A percentile compares a stretch with the other conserved stretches of the same genome.
Conservation (phyloP, 495 filamentous ascomycete species). For the Arthonia radiata region DNA sequence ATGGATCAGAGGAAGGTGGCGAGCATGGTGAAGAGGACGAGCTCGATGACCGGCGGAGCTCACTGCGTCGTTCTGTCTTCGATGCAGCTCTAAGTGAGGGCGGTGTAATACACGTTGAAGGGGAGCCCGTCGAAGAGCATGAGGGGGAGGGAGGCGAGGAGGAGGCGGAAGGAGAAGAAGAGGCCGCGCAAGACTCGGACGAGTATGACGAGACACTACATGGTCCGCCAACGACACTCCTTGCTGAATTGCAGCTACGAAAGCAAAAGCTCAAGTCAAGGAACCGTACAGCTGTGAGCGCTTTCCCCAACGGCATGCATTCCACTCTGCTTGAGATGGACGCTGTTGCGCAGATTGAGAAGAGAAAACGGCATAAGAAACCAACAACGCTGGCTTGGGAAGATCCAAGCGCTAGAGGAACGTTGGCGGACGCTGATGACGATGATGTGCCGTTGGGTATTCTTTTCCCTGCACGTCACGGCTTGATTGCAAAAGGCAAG, state of each 20-base stretch:
- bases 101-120: too few relatives aligned
- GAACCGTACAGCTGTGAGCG: slow-evolving; percentile 37
- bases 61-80: too few relatives aligned
- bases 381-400: slow-evolving; percentile 62
- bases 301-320: slow-evolving; percentile 52
- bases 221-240: slow-evolving; percentile 62
- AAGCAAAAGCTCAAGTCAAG: slow-evolving; percentile 63
- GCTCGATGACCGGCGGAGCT: slow-evolving; percentile 11
- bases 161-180: slow-evolving; percentile 8
- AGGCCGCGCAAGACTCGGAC: slow-evolving; percentile 11
- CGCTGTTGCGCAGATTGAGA: slow-evolving; percentile 68
- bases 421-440: slow-evolving; percentile 28
- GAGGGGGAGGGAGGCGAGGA: slow-evolving; percentile 14
- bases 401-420: slow-evolving; percentile 26
- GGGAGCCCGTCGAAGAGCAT: slow-evolving; percentile 16
- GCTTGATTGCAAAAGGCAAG: slow-evolving; percentile 11
- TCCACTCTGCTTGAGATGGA: slow-evolving; percentile 82
- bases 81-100: too few relatives aligned
- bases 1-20: slow-evolving; percentile 15
- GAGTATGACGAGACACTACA: slow-evolving; percentile 2
- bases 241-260: slow-evolving; percentile 75
- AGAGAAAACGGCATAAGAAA: slow-evolving; percentile 42
- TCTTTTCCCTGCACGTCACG: slow-evolving; percentile 39
- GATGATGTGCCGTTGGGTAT: slow-evolving; percentile 74
- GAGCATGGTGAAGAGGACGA: slow-evolving; percentile 19